A percentile compares a stretch with the other conserved stretches of the same genome.
phyloP scores from a whole-genome alignment of 2,329 filamentous ascomycete genomes.

The Metarhizium humberi region DNA sequence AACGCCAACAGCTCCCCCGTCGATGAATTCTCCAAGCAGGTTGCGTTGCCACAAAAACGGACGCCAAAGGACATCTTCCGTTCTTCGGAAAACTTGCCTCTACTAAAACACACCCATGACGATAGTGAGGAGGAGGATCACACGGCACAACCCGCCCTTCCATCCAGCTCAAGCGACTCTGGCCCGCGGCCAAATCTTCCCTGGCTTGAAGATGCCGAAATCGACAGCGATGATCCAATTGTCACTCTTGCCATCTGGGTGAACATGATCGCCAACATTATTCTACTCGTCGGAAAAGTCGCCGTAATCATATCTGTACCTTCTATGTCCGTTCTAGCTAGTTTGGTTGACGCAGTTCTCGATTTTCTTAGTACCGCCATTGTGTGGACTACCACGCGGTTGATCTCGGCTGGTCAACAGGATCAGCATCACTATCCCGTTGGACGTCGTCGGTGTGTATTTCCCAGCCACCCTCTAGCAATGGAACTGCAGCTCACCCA shows the following conservation, averaged over 20 bases:
- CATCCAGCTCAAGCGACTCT: slow-evolving; percentile 12
- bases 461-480: neutral
- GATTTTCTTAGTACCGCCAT: slow-evolving; percentile 78
- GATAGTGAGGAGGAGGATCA: slow-evolving; percentile 25
- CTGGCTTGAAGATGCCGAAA: slow-evolving; percentile 60
- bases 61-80: slow-evolving; percentile 85
- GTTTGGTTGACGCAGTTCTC: slow-evolving; percentile 67
- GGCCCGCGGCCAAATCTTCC: slow-evolving; percentile 50
- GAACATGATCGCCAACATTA: slow-evolving; percentile 69
- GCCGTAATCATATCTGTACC: slow-evolving; percentile 68
- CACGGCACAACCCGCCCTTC: slow-evolving; percentile 19
- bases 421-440: slow-evolving; percentile 71
- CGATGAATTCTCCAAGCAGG: slow-evolving; percentile 7
- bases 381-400: slow-evolving; percentile 66
- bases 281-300: slow-evolving; percentile 68
- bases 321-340: slow-evolving; percentile 73
- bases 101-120: slow-evolving; percentile 42
- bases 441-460: slow-evolving; percentile 51
- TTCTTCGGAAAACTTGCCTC: slow-evolving; percentile 57
- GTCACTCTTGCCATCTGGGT: slow-evolving; percentile 84
- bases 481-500: neutral
- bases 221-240: slow-evolving; percentile 64
- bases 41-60: slow-evolving; percentile 51
- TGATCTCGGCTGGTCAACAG: slow-evolving; percentile 55
- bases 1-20: slow-evolving; percentile 16